Evolutionary conservation across 1,139 yeast genomes (phyloP).

Genomic region (Protomyces arabidopsidicola): DNA sequence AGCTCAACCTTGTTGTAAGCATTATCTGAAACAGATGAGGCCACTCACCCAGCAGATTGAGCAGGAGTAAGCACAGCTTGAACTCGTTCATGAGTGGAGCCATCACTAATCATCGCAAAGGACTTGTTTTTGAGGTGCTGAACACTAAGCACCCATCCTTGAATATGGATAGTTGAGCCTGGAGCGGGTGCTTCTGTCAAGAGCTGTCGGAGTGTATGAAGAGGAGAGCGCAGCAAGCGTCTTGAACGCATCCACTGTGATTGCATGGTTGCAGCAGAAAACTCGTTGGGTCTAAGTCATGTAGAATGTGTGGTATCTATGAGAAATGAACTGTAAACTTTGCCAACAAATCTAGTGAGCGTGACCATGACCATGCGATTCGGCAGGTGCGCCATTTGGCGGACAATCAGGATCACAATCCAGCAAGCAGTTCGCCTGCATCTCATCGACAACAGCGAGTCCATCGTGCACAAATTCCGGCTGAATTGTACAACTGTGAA

Average conservation of each 20-base stretch:
- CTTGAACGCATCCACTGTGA: background rate
- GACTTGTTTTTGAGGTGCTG: constrained; percentile 70
- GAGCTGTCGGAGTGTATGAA: background rate
- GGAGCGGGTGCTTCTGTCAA: background rate
- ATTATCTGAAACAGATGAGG: constrained; percentile 33
- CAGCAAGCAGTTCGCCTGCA: constrained; percentile 3
- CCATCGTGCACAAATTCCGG: constrained; percentile 28
- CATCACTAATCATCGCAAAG: constrained; percentile 76
- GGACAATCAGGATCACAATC: constrained; percentile 26
- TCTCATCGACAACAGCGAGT: constrained; percentile 8
- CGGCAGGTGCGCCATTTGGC: constrained; percentile 4
- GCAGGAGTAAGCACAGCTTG: constrained; percentile 51
- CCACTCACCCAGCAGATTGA: constrained; percentile 5
- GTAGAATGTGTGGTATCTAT: too few relatives aligned
- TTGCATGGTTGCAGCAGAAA: background rate
- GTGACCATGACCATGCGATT: constrained; percentile 7
- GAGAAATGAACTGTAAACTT: background rate
- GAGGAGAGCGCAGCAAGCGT: background rate
- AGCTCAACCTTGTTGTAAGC: constrained; percentile 37
- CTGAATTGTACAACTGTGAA: constrained; percentile 91
- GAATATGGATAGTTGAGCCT: background rate
- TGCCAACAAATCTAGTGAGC: background rate
- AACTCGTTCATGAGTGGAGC: constrained; percentile 54
- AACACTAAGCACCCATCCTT: constrained; percentile 73
- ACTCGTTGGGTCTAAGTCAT: too few relatives aligned